A percentile compares a stretch with the other conserved stretches of the same genome.
Evolutionary conservation across 352 stramenopile species (phyloP).

Genomic region (Phytophthora syringae): DNA sequence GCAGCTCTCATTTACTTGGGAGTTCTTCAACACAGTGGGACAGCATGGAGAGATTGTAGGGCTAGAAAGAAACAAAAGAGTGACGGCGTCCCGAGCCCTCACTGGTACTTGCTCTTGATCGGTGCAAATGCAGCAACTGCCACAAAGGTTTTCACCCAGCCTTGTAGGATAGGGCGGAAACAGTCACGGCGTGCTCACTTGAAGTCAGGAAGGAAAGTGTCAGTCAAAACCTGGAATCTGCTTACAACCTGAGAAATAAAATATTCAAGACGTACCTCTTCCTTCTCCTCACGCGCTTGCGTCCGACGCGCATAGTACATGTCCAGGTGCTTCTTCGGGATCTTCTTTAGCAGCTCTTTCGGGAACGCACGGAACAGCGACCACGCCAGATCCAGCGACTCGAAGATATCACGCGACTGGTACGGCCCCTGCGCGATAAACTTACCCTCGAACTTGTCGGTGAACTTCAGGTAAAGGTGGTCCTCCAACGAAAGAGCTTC

Average conservation of each 20-base stretch:
- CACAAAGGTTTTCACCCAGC: slow-evolving; percentile 10
- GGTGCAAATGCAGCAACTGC: slow-evolving; percentile 8
- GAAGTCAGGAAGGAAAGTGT: slow-evolving; percentile 5
- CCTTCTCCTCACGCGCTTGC: slow-evolving; percentile 88
- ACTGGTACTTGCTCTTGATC: slow-evolving; percentile 20
- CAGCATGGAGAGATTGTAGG: slow-evolving; percentile 22
- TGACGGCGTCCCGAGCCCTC: slow-evolving; percentile 10
- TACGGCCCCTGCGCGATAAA: slow-evolving; percentile 98
- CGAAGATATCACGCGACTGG: slow-evolving; percentile 98
- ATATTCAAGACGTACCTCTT: slow-evolving; percentile 57
- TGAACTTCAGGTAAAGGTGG: slow-evolving; percentile 99
- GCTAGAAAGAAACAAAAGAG: slow-evolving; percentile 25
- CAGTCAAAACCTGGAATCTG: background rate
- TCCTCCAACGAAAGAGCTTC: slow-evolving; percentile 99
- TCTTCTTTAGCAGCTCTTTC: slow-evolving; percentile 99
- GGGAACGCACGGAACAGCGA: slow-evolving; percentile 98
- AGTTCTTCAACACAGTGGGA: slow-evolving; percentile 31
- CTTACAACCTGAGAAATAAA: background rate
- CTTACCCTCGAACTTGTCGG: slow-evolving; percentile 99
- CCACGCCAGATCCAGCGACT: slow-evolving; percentile 99
- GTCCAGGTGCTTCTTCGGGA: slow-evolving; percentile 99
- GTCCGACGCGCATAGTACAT: slow-evolving; percentile 96
- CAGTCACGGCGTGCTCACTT: slow-evolving; percentile 12
- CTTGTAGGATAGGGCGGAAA: background rate
- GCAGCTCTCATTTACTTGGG: slow-evolving; percentile 31